Conservation (phyloP, 805 yeast genomes). For the Kluyveromyces siamensis region DNA sequence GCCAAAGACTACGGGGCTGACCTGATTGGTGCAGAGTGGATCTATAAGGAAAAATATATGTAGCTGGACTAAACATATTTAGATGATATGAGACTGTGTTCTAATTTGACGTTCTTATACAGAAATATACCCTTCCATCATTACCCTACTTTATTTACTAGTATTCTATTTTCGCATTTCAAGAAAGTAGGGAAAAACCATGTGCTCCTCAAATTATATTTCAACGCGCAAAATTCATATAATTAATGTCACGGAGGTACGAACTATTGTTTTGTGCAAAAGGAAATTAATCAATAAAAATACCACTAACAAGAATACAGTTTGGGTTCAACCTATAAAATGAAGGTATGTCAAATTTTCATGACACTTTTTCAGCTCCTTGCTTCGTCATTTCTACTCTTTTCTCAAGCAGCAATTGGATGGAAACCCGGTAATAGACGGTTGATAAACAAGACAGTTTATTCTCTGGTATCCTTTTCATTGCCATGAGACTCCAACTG, state of each 20-base stretch:
- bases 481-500: not conserved
- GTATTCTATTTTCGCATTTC: not conserved
- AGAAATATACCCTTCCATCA: not conserved
- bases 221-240: no score
- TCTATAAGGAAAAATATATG: conserved; percentile 59
- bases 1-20: conserved; percentile 55
- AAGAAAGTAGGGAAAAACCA: not conserved
- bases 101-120: not conserved
- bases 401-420: not conserved
- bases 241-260: no score
- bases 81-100: not conserved
- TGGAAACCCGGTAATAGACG: not conserved
- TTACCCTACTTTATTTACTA: conserved; percentile 1
- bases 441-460: not conserved
- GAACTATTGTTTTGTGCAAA: no score
- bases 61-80: conserved; percentile 5
- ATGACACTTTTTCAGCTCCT: no score
- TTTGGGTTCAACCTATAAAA: no score
- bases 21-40: conserved; percentile 65
- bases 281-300: no score
- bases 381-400: no score
- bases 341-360: no score
- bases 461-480: not conserved
- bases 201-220: not conserved
- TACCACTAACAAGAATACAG: no score